phyloP scores from a whole-genome alignment of 768 basidiomycete species.

The Russula ochroleuca region DNA sequence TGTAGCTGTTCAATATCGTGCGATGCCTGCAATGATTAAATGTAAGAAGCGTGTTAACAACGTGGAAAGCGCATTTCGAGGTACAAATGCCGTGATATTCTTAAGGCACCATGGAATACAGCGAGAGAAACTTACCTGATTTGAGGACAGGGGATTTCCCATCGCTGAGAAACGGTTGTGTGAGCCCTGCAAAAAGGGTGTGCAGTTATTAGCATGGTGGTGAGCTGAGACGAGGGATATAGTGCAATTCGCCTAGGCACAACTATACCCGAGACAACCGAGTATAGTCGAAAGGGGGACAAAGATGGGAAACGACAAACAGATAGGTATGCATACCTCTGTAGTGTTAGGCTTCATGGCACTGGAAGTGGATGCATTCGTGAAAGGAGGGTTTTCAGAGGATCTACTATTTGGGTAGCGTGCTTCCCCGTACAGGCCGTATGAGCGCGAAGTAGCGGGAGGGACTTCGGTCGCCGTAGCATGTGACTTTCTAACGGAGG shows the following conservation, averaged over 20 bases:
- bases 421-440: constrained; percentile 2
- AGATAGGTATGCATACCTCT: constrained; percentile 15
- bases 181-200: not conserved
- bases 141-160: constrained; percentile 1
- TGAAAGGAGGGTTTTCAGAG: not conserved
- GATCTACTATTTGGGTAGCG: constrained; percentile 5
- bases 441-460: not conserved
- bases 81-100: constrained; percentile 6
- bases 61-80: constrained; percentile 9
- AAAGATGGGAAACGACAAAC: not conserved
- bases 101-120: not conserved
- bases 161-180: not conserved
- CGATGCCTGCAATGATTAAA: constrained; percentile 18
- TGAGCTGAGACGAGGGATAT: not conserved
- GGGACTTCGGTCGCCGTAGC: not conserved
- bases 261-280: not conserved
- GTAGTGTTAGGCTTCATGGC: not conserved
- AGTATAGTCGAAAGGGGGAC: not conserved
- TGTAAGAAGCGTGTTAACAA: constrained; percentile 12
- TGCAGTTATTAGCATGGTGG: constrained; percentile 5
- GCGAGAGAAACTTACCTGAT: constrained; percentile 24
- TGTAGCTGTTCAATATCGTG: constrained; percentile 1
- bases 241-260: not conserved
- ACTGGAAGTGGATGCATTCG: not conserved
- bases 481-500: constrained; percentile 6